A percentile compares a stretch with the other conserved stretches of the same genome.
These are phyloP conservation scores for Mimosa bimucronata DNA, from an alignment of 306 rosid species.

Conservation along the genomic window DNA sequence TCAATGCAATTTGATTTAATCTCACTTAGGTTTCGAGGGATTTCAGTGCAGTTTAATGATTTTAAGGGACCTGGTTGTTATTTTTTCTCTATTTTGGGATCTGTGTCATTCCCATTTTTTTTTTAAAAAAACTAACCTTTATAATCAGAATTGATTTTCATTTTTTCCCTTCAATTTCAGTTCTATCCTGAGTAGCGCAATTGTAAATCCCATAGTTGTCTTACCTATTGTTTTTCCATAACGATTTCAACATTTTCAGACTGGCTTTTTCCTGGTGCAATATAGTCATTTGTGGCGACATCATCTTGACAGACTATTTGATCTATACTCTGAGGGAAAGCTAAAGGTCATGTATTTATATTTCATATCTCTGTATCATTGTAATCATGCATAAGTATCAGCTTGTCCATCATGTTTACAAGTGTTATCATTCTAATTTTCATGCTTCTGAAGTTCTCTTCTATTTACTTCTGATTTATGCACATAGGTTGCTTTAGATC, in stretches of 20 bases:
- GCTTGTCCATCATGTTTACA: constrained; percentile 13
- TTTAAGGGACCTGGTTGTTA: too few relatives aligned
- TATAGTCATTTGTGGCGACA: constrained; percentile 81
- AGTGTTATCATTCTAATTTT: constrained; percentile 21
- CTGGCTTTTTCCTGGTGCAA: constrained; percentile 95
- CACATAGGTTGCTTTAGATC: constrained; percentile 74
- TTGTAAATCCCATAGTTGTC: background rate
- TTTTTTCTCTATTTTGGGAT: too few relatives aligned
- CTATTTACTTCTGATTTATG: constrained; percentile 29
- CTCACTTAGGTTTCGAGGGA: too few relatives aligned
- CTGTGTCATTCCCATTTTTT: background rate
- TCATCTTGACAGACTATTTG: constrained; percentile 73
- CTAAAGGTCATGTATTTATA: constrained; percentile 60
- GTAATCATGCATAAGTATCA: background rate
- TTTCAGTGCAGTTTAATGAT: too few relatives aligned
- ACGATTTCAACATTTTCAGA: constrained; percentile 53
- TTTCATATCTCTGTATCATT: constrained; percentile 17
- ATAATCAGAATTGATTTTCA: background rate
- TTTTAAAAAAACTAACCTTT: constrained; percentile 6
- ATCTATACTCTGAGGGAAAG: constrained; percentile 71
- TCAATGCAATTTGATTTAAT: too few relatives aligned
- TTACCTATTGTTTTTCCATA: constrained; percentile 6
- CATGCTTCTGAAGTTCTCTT: constrained; percentile 22
- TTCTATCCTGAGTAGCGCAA: background rate
- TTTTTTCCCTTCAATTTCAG: background rate